Conservation (phyloP, 768 basidiomycete species). For the Pisolithus tinctorius region DNA sequence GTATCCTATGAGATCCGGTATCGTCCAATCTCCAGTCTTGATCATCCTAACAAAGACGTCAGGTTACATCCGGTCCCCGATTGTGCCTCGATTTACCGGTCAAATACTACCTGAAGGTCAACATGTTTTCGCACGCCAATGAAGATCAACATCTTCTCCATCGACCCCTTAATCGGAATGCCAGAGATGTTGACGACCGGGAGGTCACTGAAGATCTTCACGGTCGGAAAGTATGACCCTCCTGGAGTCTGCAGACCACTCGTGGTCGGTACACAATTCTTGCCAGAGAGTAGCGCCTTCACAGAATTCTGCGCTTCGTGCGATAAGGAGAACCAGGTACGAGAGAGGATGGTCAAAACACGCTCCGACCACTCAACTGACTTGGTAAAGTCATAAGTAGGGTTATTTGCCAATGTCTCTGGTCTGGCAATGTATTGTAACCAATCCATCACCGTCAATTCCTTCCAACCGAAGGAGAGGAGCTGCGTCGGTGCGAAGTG, state of each 20-base stretch:
- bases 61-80: not conserved
- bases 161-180: conserved; percentile 50
- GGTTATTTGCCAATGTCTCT: conserved; percentile 32
- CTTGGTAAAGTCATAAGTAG: conserved; percentile 53
- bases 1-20: conserved; percentile 79
- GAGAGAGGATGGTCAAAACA: conserved; percentile 57
- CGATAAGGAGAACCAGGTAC: conserved; percentile 64
- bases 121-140: conserved; percentile 89
- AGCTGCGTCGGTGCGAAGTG: conserved; percentile 49
- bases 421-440: conserved; percentile 54
- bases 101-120: conserved; percentile 89
- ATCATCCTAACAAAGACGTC: conserved; percentile 53
- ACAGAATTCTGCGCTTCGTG: conserved; percentile 38
- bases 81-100: conserved; percentile 43
- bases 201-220: conserved; percentile 72
- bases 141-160: conserved; percentile 65
- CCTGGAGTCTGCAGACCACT: conserved; percentile 63
- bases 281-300: conserved; percentile 34
- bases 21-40: conserved; percentile 86
- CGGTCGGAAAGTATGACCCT: conserved; percentile 79
- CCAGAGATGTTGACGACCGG: conserved; percentile 71
- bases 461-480: conserved; percentile 67
- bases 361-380: conserved; percentile 78
- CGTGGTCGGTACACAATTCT: conserved; percentile 44
- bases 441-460: conserved; percentile 75